phyloP scores from a whole-genome alignment of 306 rosid genomes.

The Albizia julibrissin region DNA sequence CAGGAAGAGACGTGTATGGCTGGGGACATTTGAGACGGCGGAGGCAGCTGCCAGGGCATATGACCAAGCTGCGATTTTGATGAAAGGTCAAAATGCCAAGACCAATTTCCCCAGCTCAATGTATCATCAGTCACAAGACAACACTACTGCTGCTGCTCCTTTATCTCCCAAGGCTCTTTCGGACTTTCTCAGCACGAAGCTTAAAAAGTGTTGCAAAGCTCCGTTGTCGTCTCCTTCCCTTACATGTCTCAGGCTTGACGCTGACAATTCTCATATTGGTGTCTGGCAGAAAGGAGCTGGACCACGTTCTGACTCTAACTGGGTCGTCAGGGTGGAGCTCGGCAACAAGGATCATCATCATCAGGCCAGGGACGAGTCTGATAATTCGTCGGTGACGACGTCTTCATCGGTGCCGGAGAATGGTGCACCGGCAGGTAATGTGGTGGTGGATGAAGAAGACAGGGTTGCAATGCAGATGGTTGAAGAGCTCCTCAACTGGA shows the following conservation, averaged over 20 bases:
- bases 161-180: conserved; percentile 77
- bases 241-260: conserved; percentile 88
- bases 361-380: neutral
- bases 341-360: conserved; percentile 55
- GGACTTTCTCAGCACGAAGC: conserved; percentile 84
- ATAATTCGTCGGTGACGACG: neutral
- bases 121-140: conserved; percentile 34
- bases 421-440: conserved; percentile 23
- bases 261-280: conserved; percentile 91
- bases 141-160: conserved; percentile 12
- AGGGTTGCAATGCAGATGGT: conserved; percentile 90
- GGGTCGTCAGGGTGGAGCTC: conserved; percentile 96
- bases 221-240: conserved; percentile 76
- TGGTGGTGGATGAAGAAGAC: conserved; percentile 63
- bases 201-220: conserved; percentile 77
- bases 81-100: conserved; percentile 95
- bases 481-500: conserved; percentile 92
- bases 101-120: conserved; percentile 69
- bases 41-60: conserved; percentile 98
- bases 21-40: conserved; percentile 97
- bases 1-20: conserved; percentile 98
- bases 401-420: conserved; percentile 1
- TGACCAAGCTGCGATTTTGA: conserved; percentile 93
- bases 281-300: conserved; percentile 97
- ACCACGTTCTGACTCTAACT: conserved; percentile 66